Evolutionary conservation across 2,329 filamentous ascomycete species (phyloP).

Genomic region (Fusarium camptoceras): DNA sequence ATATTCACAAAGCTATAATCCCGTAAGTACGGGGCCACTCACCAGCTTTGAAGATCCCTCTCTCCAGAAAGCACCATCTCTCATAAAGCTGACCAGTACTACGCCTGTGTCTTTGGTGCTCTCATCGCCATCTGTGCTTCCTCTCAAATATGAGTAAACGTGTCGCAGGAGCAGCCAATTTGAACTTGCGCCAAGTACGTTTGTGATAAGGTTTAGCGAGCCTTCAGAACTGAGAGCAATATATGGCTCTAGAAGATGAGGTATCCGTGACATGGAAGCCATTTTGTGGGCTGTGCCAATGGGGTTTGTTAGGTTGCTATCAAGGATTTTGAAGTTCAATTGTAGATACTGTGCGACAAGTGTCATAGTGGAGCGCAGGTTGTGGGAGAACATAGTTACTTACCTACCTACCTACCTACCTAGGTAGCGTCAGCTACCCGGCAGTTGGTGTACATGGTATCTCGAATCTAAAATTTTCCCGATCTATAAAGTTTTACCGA

Average conservation of each 20-base stretch:
- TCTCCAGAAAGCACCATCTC: slow-evolving; percentile 83
- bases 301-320: slow-evolving; percentile 18
- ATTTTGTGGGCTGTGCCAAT: slow-evolving; percentile 13
- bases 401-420: too few species aligned
- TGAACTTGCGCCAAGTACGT: slow-evolving; percentile 71
- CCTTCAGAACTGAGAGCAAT: slow-evolving; percentile 67
- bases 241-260: slow-evolving; percentile 73
- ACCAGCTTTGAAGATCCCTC: slow-evolving; percentile 76
- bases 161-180: slow-evolving; percentile 74
- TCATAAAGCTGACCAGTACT: slow-evolving; percentile 84
- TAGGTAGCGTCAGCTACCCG: background rate
- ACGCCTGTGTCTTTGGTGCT: slow-evolving; percentile 61
- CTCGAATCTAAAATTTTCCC: background rate
- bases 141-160: slow-evolving; percentile 60
- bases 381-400: background rate
- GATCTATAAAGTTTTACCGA: background rate
- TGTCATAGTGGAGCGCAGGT: slow-evolving; percentile 17
- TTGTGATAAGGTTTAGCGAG: slow-evolving; percentile 75
- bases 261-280: slow-evolving; percentile 62
- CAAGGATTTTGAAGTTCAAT: slow-evolving; percentile 32
- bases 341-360: slow-evolving; percentile 35
- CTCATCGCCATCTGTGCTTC: slow-evolving; percentile 36
- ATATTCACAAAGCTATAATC: background rate
- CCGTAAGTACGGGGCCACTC: background rate
- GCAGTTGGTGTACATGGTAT: background rate